Base-by-base conservation (phyloP, 2,329 filamentous ascomycete species). In the Fusarium multiceps region DNA sequence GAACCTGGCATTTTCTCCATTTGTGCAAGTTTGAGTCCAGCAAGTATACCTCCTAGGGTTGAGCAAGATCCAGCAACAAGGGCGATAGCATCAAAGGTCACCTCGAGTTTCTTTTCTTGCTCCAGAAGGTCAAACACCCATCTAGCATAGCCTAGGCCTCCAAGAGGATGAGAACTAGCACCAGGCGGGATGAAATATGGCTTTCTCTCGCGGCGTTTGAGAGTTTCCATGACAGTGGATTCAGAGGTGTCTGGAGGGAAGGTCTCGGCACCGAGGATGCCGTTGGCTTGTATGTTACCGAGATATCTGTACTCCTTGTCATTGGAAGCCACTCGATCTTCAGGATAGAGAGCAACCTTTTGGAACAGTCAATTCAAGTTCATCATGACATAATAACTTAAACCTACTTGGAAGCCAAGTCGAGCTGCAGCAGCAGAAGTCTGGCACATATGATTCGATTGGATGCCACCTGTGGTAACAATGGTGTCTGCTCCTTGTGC, bases 391-490 rank as follows among this genome's bases (percentile, higher is more conserved):
- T 1, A 1, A n/a, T 13, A 4, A 3, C 3, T 7, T 3, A 11
- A 3, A 34, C 37, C 8, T 13, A 69, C 66, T 23, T 66, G 28
- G 0, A 69, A 66, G 4, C 66, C 66, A 27, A 69, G 61, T 27
- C 61, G 51, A 32, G 61, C 50, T 7, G 66, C 66, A 25, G 66
- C 66, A 14, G 66, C 66, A 34, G 66, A 56, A 12, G 66, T 69
- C 30, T 69, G 66, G 9, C 66, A 69, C 66, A 69, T 69, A 7
- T 69, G 66, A 13, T 69, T 69, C 6, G 66, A 69, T 9, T 69
- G 66, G 3, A 69, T 32, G 5, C 66, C 66, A 2, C 66, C 66
- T 4, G 66, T 69, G 0, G 66, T 69, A 11, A 69, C 66, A 9
- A 69, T 25, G 4, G 66, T 69, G 25, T 69, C 66, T 4, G 66